Conservation (phyloP, 176 grass and related monocot species). For the Elaeis guineensis region DNA sequence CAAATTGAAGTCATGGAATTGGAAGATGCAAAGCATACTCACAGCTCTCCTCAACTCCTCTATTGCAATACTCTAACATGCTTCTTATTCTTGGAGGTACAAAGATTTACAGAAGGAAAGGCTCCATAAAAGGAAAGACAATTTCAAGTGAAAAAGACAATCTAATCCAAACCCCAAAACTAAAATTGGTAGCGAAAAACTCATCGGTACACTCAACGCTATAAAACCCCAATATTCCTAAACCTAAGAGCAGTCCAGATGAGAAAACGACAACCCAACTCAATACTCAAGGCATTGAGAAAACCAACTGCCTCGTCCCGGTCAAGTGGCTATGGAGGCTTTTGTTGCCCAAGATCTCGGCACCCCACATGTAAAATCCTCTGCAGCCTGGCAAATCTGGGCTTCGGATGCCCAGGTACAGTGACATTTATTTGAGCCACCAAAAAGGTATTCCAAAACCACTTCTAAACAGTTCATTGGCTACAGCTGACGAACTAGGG, state of each 20-base stretch:
- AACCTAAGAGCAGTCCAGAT: conserved; percentile 20
- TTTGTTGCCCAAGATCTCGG: not conserved
- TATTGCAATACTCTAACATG: too few relatives aligned
- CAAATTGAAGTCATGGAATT: too few relatives aligned
- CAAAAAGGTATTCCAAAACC: too few relatives aligned
- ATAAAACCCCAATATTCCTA: conserved; percentile 19
- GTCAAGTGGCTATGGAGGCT: conserved; percentile 1
- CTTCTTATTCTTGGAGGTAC: too few relatives aligned
- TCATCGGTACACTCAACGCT: not conserved
- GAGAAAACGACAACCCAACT: conserved; percentile 20
- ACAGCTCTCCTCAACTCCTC: too few relatives aligned
- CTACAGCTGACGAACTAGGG: too few relatives aligned
- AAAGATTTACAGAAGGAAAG: too few relatives aligned
- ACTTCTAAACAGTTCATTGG: too few relatives aligned
- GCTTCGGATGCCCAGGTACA: not conserved
- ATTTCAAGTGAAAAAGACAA: too few relatives aligned
- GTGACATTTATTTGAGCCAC: not conserved
- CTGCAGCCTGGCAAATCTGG: not conserved
- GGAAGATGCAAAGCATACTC: too few relatives aligned
- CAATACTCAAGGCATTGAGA: conserved; percentile 16
- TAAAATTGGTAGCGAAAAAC: not conserved
- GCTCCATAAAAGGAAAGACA: too few relatives aligned
- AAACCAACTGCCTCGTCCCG: conserved; percentile 7
- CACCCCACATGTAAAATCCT: not conserved
- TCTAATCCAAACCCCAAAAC: too few relatives aligned